Base-by-base conservation (phyloP, 1,284 basidiomycete genomes). In the Naganishia sp. region DNA sequence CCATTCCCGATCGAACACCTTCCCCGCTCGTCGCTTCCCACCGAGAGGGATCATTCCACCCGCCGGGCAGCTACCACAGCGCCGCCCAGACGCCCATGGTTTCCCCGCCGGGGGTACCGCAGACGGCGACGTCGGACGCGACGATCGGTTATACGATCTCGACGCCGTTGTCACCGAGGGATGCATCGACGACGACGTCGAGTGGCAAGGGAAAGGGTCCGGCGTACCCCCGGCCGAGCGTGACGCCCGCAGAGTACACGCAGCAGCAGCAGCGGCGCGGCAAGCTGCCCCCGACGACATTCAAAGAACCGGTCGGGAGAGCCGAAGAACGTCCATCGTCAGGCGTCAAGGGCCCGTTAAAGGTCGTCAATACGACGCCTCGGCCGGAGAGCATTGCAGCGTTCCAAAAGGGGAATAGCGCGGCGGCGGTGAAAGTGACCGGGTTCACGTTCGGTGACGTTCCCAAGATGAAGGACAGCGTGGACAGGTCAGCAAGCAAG, bases 71-170 rank as follows among this genome's bases (percentile, higher is more conserved):
- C 42, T 56, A 42, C 23, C 42, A 57, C n/a, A 21, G 43, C 21
- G 42, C 55, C 3, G 16, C 44, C 5, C 13, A 66, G 10, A 46
- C 42, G 25, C 28, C 56, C 25, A n/a, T 66, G 18, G 43, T 43
- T 18, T 65, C 64, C 25, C 64, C 64, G 13, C 36, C 64, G 2
- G 21, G 44, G 6, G 49, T 66, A n/a, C 64, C 64, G 18, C 55
- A 66, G 49, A 66, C 64, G n/a, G 64, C 64, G 16, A 45, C 55
- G 18, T 66, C 64, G 33, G 36, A 50, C 16, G 56, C 64, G 6
- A 43, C 55, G 10, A 59, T 60, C 25, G 31, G 48, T 16, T 31
- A 18, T 31, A 64, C 59, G 21, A 15, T 52, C 11, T 54, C 55
- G 1, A 28, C 53, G 23, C 42, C 23, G 39, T 28, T 13, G 10